Conservation (phyloP, 352 stramenopile genomes). For the Phytophthora sojae region DNA sequence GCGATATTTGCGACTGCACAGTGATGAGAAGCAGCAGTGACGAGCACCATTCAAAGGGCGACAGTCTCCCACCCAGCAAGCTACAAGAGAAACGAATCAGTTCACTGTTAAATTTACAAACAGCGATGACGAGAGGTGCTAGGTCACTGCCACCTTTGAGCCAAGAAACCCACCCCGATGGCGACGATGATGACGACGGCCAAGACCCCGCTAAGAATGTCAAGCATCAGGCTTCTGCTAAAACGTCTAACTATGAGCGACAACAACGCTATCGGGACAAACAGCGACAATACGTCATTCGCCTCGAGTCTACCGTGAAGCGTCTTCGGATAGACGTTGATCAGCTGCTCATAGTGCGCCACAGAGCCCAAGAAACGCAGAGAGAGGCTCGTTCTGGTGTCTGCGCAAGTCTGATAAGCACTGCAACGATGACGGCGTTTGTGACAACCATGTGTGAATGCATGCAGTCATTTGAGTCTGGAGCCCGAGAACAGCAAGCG, state of each 20-base stretch:
- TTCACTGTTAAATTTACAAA: constrained; percentile 16
- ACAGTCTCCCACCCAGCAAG: neutral
- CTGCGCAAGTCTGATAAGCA: neutral
- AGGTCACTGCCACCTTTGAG: neutral
- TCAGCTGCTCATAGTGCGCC: constrained; percentile 10
- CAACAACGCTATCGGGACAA: constrained; percentile 38
- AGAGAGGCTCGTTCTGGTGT: neutral
- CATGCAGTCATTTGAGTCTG: constrained; percentile 27
- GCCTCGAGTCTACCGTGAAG: constrained; percentile 30
- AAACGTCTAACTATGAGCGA: constrained; percentile 10
- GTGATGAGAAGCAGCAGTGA: neutral
- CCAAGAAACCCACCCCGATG: neutral
- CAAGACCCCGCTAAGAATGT: neutral
- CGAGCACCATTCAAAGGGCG: neutral
- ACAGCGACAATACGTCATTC: constrained; percentile 22
- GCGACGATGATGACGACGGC: neutral
- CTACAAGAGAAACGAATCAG: constrained; percentile 3
- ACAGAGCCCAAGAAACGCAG: constrained; percentile 1
- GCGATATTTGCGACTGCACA: neutral
- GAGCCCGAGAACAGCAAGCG: constrained; percentile 15
- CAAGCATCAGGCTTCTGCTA: neutral
- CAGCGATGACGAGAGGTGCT: neutral
- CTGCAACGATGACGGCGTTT: neutral
- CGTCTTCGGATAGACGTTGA: constrained; percentile 33
- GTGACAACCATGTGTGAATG: constrained; percentile 22